Base-by-base conservation (phyloP, 1,284 basidiomycete species). In the Entoloma clypeatum region DNA sequence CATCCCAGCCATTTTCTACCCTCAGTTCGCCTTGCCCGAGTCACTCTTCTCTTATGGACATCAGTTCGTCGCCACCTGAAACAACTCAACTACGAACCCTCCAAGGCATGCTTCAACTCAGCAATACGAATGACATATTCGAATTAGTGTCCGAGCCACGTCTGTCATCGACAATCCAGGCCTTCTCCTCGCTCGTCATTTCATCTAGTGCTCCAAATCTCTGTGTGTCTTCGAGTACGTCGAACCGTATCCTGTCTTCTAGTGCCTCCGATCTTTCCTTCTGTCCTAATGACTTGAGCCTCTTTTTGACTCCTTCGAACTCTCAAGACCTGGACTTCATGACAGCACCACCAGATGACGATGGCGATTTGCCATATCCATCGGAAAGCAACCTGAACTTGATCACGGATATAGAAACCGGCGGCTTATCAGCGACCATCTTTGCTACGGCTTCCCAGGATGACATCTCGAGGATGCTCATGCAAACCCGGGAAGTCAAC, bases 41-140 rank as follows among this genome's bases (percentile, higher is more conserved):
- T 39, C 46, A 43, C 37, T 48, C 49, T 4, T 48, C 49, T 7
- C 41, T 48, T 22, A 24, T 48, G 22, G 43, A 45, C 14, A 44
- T 32, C 24, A 41, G 31, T 17, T 16, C 40, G 10, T 38, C 46
- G 28, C 43, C 43, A 11, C 44, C 49, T 25, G 29, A 18, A 14
- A 43, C 48, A 13, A 26, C 23, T 7, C 13, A 11, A 14, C 21
- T 16, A 31, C 21, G 11, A 36, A 7, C 19, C 36, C 7, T 45
- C 35, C 8, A 35, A 39, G 25, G 36, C 35, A 27, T n/a, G n/a
- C n/a, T n/a, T n/a, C n/a, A n/a, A n/a, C n/a, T n/a, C n/a, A 27
- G 40, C n/a, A 16, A 44, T 10, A 23, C 41, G 11, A 43, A 40
- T n/a, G 24, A 34, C 10, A 42, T 44, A 1, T 30, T 30, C 5